A percentile compares a stretch with the other conserved stretches of the same genome.
Conservation (phyloP, 2,329 filamentous ascomycete genomes). For the Aspergillus quadrilineatus region DNA sequence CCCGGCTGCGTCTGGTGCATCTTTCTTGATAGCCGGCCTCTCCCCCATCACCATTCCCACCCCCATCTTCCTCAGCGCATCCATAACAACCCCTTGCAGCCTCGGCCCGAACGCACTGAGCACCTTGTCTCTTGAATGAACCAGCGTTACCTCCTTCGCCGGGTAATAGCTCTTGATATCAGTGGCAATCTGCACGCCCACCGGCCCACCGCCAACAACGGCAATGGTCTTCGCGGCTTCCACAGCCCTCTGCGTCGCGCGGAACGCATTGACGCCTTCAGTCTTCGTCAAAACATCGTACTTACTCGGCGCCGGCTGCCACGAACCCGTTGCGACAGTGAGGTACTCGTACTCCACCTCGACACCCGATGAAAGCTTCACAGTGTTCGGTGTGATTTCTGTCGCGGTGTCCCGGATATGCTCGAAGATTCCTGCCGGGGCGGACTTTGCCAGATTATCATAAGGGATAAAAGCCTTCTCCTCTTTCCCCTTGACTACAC, state of each 20-base stretch:
- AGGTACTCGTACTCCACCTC: conserved; percentile 5
- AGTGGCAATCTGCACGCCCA: conserved; percentile 9
- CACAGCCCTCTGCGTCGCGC: background rate
- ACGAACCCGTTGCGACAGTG: conserved; percentile 1
- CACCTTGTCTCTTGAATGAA: conserved; percentile 50
- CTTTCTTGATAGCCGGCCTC: conserved; percentile 34
- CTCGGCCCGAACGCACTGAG: conserved; percentile 53
- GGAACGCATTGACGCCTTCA: background rate
- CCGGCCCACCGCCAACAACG: conserved; percentile 8
- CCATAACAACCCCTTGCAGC: conserved; percentile 39
- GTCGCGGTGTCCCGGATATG: background rate
- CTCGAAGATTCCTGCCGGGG: background rate
- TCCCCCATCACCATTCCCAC: conserved; percentile 54
- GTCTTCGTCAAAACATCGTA: background rate
- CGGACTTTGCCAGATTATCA: background rate
- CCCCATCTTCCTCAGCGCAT: conserved; percentile 47
- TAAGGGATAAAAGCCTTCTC: conserved; percentile 12
- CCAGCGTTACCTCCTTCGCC: conserved; percentile 1
- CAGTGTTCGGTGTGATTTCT: background rate
- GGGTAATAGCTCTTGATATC: conserved; percentile 11
- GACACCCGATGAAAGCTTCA: background rate
- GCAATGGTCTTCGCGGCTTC: background rate
- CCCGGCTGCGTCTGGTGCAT: conserved; percentile 39
- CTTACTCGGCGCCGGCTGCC: background rate
- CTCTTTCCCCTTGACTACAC: background rate